Percentiles rank a stretch among this genome's conserved stretches.
phyloP scores from a whole-genome alignment of 345 rosid species.

The Eucalyptus virginea region DNA sequence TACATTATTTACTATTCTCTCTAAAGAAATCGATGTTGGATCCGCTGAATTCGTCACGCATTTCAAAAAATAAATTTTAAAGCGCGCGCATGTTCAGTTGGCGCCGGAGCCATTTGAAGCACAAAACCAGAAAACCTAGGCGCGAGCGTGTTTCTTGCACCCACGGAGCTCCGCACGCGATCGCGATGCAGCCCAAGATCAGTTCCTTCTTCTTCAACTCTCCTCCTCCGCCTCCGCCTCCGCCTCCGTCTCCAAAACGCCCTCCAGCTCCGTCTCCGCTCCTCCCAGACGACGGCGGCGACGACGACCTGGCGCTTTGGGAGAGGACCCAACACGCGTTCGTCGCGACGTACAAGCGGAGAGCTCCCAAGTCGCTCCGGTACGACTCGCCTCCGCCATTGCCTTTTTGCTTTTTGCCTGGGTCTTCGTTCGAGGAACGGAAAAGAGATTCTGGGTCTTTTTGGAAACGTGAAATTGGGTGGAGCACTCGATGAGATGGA shows the following conservation, averaged over 20 bases:
- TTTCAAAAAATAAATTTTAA: background rate
- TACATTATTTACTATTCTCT: background rate
- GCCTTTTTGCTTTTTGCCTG: background rate
- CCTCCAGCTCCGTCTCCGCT: background rate
- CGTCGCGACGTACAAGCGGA: slow-evolving; percentile 41
- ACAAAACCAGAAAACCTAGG: background rate
- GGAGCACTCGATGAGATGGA: background rate
- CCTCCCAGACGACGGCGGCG: background rate
- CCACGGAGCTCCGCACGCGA: background rate
- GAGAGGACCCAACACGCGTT: slow-evolving; percentile 14
- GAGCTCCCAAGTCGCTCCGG: slow-evolving; percentile 23
- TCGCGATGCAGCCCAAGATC: slow-evolving; percentile 63
- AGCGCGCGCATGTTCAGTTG: background rate
- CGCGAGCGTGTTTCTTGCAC: no score
- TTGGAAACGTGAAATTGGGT: background rate
- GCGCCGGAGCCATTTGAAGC: background rate
- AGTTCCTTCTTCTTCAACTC: slow-evolving; percentile 59
- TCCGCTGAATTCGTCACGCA: background rate
- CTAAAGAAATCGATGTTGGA: background rate
- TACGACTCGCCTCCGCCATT: background rate
- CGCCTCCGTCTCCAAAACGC: background rate
- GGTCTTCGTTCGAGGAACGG: background rate
- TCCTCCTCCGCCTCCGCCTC: background rate
- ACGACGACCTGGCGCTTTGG: slow-evolving; percentile 29
- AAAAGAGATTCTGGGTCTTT: background rate